Percentiles rank a stretch among this genome's conserved stretches.
Conservation (phyloP, 768 basidiomycete species). For the Suillus occidentalis region DNA sequence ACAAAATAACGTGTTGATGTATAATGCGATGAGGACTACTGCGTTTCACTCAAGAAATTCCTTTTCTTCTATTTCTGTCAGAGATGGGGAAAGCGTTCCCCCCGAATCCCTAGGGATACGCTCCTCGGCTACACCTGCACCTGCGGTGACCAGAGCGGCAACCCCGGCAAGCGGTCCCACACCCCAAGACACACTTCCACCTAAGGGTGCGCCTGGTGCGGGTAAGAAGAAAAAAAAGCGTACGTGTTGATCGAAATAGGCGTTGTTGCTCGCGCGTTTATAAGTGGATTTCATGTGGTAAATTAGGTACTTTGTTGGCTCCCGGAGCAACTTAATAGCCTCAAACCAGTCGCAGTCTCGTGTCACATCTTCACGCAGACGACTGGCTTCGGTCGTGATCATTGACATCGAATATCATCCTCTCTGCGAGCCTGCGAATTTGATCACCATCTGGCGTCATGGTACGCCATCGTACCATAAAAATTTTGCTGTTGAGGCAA, state of each 20-base stretch:
- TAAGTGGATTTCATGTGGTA: conserved; percentile 4
- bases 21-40: conserved; percentile 80
- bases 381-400: background rate
- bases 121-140: conserved; percentile 38
- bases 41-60: conserved; percentile 65
- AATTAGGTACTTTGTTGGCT: conserved; percentile 26
- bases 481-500: background rate
- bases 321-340: conserved; percentile 15
- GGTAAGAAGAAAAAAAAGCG: conserved; percentile 80
- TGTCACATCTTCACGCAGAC: background rate
- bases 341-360: background rate
- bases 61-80: conserved; percentile 38
- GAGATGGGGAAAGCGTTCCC: conserved; percentile 26
- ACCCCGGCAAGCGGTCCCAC: conserved; percentile 38
- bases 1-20: conserved; percentile 66
- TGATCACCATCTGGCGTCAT: background rate
- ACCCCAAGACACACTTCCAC: conserved; percentile 43
- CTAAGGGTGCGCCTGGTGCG: conserved; percentile 49
- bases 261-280: background rate
- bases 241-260: conserved; percentile 32
- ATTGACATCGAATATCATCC: background rate
- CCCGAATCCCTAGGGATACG: conserved; percentile 29
- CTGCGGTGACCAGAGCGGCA: conserved; percentile 25
- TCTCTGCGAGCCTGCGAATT: no score
- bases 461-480: background rate